Base-by-base conservation (phyloP, 2,329 filamentous ascomycete genomes). In the Canariomyces notabilis region DNA sequence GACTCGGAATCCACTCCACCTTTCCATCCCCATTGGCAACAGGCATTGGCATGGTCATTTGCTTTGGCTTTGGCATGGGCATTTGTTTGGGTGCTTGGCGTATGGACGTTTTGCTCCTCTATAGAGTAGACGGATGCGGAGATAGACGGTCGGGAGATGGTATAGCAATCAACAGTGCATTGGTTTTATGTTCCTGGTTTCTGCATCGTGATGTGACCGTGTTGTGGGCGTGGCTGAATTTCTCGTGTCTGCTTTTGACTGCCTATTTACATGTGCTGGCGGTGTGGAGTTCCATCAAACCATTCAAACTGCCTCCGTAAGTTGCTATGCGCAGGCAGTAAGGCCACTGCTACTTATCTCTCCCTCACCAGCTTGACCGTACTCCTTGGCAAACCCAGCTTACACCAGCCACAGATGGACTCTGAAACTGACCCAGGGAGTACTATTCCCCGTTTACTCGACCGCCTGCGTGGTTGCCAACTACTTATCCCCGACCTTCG, bases 401-500 rank as follows among this genome's bases (percentile, higher is more conserved):
- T n/a, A n/a, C n/a, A n/a, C n/a, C n/a, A n/a, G n/a, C n/a, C n/a
- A n/a, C n/a, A n/a, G n/a, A n/a, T n/a, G n/a, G n/a, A n/a, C n/a
- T n/a, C n/a, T n/a, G n/a, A n/a, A n/a, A n/a, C n/a, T n/a, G n/a
- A n/a, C n/a, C n/a, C n/a, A n/a, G n/a, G n/a, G n/a, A 29, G 19
- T 26, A 15, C 19, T 16, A 19, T 29, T 9, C 23, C 14, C 21
- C 23, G n/a, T n/a, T n/a, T 31, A 15, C 36, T 45, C 8, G 8
- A 14, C 15, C 3, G 21, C n/a, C 47, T 55, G 8, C 15, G 7
- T 6, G 46, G 48, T 32, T 37, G 53, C 6, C 29, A 11, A 0
- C 37, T 55, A 16, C 16, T 18, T 34, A 49, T 55, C 19, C 53
- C 53, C 6, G 9, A 52, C 40, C 38, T 53, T 14, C 19, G 21